Conservation (phyloP, 2,329 filamentous ascomycete species). For the Cercospora sp. region DNA sequence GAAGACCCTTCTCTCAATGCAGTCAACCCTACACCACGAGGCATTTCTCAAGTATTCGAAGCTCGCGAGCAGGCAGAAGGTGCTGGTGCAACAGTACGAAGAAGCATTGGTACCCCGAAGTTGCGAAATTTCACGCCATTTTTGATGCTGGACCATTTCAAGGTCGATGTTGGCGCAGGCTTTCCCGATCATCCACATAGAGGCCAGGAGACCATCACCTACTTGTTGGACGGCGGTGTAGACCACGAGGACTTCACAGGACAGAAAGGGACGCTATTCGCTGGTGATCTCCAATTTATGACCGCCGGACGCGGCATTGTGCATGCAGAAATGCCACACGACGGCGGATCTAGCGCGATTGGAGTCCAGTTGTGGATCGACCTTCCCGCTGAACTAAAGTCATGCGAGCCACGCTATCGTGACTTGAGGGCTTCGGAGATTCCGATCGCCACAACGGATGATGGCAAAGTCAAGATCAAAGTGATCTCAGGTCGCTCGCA, state of each 20-base stretch:
- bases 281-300: constrained; percentile 98
- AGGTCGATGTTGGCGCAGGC: constrained; percentile 68
- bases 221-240: constrained; percentile 79
- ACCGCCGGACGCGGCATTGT: constrained; percentile 89
- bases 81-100: constrained; percentile 80
- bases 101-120: constrained; percentile 80
- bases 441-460: constrained; percentile 69
- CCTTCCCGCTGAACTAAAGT: constrained; percentile 76
- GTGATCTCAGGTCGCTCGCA: constrained; percentile 85
- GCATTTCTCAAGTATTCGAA: constrained; percentile 79
- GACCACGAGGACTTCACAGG: constrained; percentile 94
- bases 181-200: constrained; percentile 52
- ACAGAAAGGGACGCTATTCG: constrained; percentile 76
- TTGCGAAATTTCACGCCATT: constrained; percentile 89
- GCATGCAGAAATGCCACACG: constrained; percentile 78
- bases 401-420: constrained; percentile 87
- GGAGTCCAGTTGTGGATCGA: constrained; percentile 62
- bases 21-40: constrained; percentile 68
- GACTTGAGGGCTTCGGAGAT: constrained; percentile 80
- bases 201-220: constrained; percentile 88
- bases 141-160: constrained; percentile 88
- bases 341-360: constrained; percentile 51
- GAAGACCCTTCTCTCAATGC: constrained; percentile 46
- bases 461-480: constrained; percentile 75
- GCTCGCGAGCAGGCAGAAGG: constrained; percentile 86